Evolutionary conservation across 805 yeast species (phyloP), one percentile per base, ranked within the genome.

Genomic region (Pichia kluyveri): DNA sequence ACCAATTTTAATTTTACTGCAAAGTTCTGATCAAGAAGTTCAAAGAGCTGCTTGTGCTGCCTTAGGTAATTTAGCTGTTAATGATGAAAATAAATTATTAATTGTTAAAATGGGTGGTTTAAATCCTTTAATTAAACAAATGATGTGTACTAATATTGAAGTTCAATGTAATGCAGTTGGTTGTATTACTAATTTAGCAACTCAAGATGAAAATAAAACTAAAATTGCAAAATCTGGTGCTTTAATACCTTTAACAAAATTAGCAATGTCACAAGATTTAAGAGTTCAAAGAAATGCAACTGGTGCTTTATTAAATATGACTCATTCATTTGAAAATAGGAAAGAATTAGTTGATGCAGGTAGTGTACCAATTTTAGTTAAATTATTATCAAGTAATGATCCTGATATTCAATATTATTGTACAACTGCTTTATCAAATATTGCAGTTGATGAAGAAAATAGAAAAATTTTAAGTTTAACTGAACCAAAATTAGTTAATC

Each of bases 141-240:
- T 93, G 99, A 84, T 88, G 84, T 84, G 95, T 40, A 79, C 93
- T 47, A 93, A 93, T 61, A 95, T 93, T 50, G 99, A 93, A 67
- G 98, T 93, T 38, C 99, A 93, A 69, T 93, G 99, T 68, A 93
- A 93, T 63, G 99, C 99, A 3, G 99, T 93, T 49, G 99, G 99
- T 17, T 93, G 99, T 66, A 90, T 93, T 61, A 93, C 99, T 37
- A 93, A 93, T 63, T 77, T 93, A 66, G 99, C 99, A 8, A 93
- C 99, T 8, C 96, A 87, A 68, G 99, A 93, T 67, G 96, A 88
- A 60, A 93, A 93, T 69, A 93, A 93, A 67, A 82, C 93, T 46
- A 89, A 88, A 65, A 93, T 93, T 59, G 99, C 99, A 19, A 83
- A 89, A 43, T 83, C 95, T 23, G 99, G 99, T 18, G 99, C 99